Evolutionary conservation across 805 yeast genomes (phyloP).

Genomic region (Saccharomycopsis sp.): DNA sequence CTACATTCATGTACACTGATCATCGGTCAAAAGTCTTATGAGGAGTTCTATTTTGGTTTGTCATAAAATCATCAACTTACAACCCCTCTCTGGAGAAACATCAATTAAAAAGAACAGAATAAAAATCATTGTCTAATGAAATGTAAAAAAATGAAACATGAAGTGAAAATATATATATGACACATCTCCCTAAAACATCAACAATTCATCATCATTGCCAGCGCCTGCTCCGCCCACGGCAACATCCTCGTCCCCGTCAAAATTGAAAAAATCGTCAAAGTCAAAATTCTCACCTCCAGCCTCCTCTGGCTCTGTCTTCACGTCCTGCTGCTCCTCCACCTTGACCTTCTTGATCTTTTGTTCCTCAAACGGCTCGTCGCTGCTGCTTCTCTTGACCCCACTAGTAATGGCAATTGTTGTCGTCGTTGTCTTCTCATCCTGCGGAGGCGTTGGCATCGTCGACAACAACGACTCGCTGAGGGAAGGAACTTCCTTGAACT

Average conservation of each 20-base stretch:
- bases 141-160: too few species aligned
- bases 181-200: background rate
- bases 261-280: conserved; percentile 20
- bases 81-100: too few species aligned
- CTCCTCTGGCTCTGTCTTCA: too few species aligned
- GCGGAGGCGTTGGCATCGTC: conserved; percentile 21
- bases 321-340: too few species aligned
- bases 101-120: too few species aligned
- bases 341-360: conserved; percentile 1
- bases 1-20: too few species aligned
- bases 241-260: conserved; percentile 19
- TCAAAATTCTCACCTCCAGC: conserved; percentile 14
- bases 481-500: conserved; percentile 20
- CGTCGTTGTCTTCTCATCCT: conserved; percentile 14
- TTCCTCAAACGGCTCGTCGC: background rate
- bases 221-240: background rate
- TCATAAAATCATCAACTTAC: too few species aligned
- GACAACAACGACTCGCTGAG: conserved; percentile 17
- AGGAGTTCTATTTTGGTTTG: too few species aligned
- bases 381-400: background rate
- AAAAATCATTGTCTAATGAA: too few species aligned
- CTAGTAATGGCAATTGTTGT: background rate
- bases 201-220: background rate
- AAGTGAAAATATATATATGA: too few species aligned
- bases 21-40: too few species aligned